phyloP scores from a whole-genome alignment of 2,329 filamentous ascomycete genomes.

The Fusarium sp. region DNA sequence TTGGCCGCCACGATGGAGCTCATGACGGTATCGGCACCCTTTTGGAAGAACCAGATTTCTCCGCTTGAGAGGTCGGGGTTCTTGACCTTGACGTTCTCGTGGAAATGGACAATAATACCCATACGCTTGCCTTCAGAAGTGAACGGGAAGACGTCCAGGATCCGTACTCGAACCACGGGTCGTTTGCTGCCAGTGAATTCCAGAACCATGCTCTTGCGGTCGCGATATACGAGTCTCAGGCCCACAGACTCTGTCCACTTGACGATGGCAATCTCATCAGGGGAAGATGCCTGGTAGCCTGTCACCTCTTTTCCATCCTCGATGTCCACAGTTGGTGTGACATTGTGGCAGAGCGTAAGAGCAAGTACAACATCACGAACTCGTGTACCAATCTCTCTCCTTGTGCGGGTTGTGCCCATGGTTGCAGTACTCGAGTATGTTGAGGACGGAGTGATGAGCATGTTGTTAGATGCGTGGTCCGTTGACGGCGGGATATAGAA shows the following conservation, averaged over 20 bases:
- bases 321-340: slow-evolving; percentile 85
- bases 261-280: slow-evolving; percentile 98
- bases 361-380: slow-evolving; percentile 94
- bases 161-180: slow-evolving; percentile 84
- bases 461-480: slow-evolving; percentile 57
- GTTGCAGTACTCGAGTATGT: slow-evolving; percentile 71
- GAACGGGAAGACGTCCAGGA: slow-evolving; percentile 96
- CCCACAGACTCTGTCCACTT: slow-evolving; percentile 95
- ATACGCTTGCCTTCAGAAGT: slow-evolving; percentile 98
- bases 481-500: slow-evolving; percentile 70
- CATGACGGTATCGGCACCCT: slow-evolving; percentile 99
- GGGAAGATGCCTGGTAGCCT: slow-evolving; percentile 95
- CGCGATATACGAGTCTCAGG: slow-evolving; percentile 83
- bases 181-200: slow-evolving; percentile 81
- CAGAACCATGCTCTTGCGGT: slow-evolving; percentile 86
- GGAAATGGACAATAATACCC: slow-evolving; percentile 94
- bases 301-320: slow-evolving; percentile 81
- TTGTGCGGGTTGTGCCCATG: slow-evolving; percentile 79
- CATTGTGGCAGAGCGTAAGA: slow-evolving; percentile 94
- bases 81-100: slow-evolving; percentile 64
- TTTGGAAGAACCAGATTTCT: slow-evolving; percentile 99
- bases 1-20: slow-evolving; percentile 93
- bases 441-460: slow-evolving; percentile 82
- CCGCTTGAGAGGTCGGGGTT: slow-evolving; percentile 66
- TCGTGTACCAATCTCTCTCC: slow-evolving; percentile 91